Conservation (phyloP, 1,139 yeast species). For the Starmera stellimalicola region DNA sequence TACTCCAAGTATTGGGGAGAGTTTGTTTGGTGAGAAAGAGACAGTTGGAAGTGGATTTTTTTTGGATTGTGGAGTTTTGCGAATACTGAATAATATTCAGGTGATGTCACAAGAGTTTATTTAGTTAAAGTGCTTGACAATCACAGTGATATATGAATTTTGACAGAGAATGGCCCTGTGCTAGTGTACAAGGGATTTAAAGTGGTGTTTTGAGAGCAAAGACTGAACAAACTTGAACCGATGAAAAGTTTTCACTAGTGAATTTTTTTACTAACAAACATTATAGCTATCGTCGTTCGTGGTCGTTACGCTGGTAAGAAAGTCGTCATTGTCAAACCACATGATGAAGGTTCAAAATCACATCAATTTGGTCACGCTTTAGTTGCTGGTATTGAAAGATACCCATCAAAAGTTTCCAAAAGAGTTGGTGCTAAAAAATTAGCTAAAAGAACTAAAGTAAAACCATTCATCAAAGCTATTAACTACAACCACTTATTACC, state of each 20-base stretch:
- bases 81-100: no score
- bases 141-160: no score
- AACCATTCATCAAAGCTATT: constrained; percentile 98
- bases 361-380: constrained; percentile 99
- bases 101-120: no score
- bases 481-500: constrained; percentile 99
- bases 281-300: constrained; percentile 93
- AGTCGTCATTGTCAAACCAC: constrained; percentile 98
- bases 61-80: no score
- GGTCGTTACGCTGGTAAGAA: constrained; percentile 99
- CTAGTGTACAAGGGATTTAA: no score
- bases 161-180: no score
- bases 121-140: no score
- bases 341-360: constrained; percentile 97
- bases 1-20: background rate
- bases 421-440: constrained; percentile 93
- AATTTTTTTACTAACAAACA: constrained; percentile 17
- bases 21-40: no score
- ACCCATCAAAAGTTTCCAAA: constrained; percentile 96
- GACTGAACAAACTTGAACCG: no score
- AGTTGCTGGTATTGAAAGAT: constrained; percentile 99
- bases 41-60: no score
- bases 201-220: no score
- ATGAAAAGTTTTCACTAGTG: no score
- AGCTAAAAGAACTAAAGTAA: constrained; percentile 95